phyloP scores from a whole-genome alignment of 2,329 filamentous ascomycete genomes.

The Cladorrhinum sp. region DNA sequence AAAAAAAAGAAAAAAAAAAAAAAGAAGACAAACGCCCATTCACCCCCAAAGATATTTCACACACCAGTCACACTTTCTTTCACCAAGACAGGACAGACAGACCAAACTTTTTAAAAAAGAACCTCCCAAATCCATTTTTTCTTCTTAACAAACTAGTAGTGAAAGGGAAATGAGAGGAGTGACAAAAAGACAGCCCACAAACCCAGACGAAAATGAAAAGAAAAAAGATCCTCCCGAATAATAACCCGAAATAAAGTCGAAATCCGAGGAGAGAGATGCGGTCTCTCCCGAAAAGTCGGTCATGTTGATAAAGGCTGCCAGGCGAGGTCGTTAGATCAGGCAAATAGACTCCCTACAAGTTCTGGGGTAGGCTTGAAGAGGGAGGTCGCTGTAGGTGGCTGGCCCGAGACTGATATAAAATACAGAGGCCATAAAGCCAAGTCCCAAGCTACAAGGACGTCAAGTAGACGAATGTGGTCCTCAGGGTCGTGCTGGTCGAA shows the following conservation, averaged over 20 bases:
- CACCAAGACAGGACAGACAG: too few species aligned
- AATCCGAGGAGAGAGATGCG: too few species aligned
- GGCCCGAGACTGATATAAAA: not conserved
- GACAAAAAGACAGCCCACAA: not conserved
- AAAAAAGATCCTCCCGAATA: not conserved
- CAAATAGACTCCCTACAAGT: not conserved
- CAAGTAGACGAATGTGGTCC: too few species aligned
- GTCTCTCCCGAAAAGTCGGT: too few species aligned
- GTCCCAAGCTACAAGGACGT: not conserved
- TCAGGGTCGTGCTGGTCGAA: too few species aligned
- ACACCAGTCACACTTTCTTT: too few species aligned
- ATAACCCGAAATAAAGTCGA: not conserved
- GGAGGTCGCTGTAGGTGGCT: not conserved
- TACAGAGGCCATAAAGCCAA: too few species aligned
- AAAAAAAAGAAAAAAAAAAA: too few species aligned
- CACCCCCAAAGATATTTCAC: too few species aligned
- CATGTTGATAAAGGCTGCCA: too few species aligned
- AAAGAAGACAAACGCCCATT: too few species aligned
- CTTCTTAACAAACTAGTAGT: not conserved
- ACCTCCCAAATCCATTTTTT: not conserved
- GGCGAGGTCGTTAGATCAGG: not conserved
- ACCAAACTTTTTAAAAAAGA: not conserved
- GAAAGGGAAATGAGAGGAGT: not conserved
- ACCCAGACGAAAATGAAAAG: not conserved
- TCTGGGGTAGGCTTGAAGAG: too few species aligned